These are phyloP conservation scores for Byssochlamys sp. DNA, from an alignment of 2,329 filamentous ascomycete genomes.

Conservation along the genomic window DNA sequence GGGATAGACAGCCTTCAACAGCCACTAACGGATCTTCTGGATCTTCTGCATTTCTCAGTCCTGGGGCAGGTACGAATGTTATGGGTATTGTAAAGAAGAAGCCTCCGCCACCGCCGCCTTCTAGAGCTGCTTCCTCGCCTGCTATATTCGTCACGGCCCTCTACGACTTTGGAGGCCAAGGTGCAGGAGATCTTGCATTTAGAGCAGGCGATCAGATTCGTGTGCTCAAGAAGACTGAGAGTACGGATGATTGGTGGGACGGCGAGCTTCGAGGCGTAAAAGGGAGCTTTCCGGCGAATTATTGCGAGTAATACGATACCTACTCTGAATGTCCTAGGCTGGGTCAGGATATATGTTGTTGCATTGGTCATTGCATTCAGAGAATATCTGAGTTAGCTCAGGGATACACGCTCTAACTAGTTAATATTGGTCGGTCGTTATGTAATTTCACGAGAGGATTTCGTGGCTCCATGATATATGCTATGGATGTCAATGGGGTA, in stretches of 20 bases:
- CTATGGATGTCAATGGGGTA: background rate
- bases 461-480: background rate
- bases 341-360: background rate
- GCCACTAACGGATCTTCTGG: slow-evolving; percentile 25
- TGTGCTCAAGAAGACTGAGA: slow-evolving; percentile 68
- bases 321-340: background rate
- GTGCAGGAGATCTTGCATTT: slow-evolving; percentile 62
- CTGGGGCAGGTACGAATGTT: slow-evolving; percentile 26
- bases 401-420: background rate
- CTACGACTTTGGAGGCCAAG: slow-evolving; percentile 65
- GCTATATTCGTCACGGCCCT: slow-evolving; percentile 57
- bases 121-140: slow-evolving; percentile 46
- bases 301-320: slow-evolving; percentile 48
- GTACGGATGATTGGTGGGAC: slow-evolving; percentile 80
- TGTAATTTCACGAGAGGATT: background rate
- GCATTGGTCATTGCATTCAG: too few relatives aligned
- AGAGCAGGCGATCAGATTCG: slow-evolving; percentile 67
- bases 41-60: slow-evolving; percentile 21
- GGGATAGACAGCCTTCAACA: slow-evolving; percentile 32
- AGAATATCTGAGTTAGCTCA: background rate
- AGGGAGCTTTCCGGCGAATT: slow-evolving; percentile 76
- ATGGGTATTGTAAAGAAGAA: slow-evolving; percentile 54
- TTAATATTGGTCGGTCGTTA: background rate
- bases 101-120: slow-evolving; percentile 65
- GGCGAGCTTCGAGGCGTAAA: slow-evolving; percentile 60